A percentile compares a stretch with the other conserved stretches of the same genome.
These are phyloP conservation scores for Colletotrichum sidae DNA, from an alignment of 2,329 filamentous ascomycete species.

Conservation along the genomic window DNA sequence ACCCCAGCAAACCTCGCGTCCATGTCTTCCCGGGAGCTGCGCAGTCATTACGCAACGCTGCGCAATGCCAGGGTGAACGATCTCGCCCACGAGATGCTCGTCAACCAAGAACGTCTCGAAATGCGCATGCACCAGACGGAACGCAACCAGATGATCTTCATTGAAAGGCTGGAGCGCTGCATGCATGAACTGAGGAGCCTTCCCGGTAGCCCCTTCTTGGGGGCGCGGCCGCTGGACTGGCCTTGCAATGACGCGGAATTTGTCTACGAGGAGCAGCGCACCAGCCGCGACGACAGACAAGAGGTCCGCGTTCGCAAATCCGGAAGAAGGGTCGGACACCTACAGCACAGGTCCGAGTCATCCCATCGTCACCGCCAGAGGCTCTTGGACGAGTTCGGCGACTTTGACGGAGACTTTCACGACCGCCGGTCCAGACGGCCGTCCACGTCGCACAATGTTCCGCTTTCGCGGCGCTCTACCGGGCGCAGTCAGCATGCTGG, in stretches of 20 bases:
- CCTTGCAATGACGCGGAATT: slow-evolving; percentile 16
- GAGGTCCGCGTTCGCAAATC: slow-evolving; percentile 22
- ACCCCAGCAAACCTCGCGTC: background rate
- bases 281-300: slow-evolving; percentile 17
- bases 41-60: slow-evolving; percentile 35
- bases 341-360: slow-evolving; percentile 16
- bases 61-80: slow-evolving; percentile 24
- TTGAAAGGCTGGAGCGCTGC: slow-evolving; percentile 33
- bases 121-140: slow-evolving; percentile 36
- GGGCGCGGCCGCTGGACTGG: slow-evolving; percentile 16
- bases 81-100: slow-evolving; percentile 37
- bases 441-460: slow-evolving; percentile 20
- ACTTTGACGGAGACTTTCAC: slow-evolving; percentile 19
- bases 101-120: slow-evolving; percentile 37
- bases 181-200: slow-evolving; percentile 28
- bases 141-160: slow-evolving; percentile 35
- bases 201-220: slow-evolving; percentile 3
- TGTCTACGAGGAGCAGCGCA: slow-evolving; percentile 29
- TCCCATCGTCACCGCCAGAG: slow-evolving; percentile 1
- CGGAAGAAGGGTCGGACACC: slow-evolving; percentile 1
- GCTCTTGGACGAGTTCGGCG: background rate
- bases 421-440: slow-evolving; percentile 9
- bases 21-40: slow-evolving; percentile 31
- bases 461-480: background rate
- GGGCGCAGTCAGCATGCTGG: slow-evolving; percentile 7